Base-by-base conservation (phyloP, 2,329 filamentous ascomycete species). In the Knoxdaviesia proteae region DNA sequence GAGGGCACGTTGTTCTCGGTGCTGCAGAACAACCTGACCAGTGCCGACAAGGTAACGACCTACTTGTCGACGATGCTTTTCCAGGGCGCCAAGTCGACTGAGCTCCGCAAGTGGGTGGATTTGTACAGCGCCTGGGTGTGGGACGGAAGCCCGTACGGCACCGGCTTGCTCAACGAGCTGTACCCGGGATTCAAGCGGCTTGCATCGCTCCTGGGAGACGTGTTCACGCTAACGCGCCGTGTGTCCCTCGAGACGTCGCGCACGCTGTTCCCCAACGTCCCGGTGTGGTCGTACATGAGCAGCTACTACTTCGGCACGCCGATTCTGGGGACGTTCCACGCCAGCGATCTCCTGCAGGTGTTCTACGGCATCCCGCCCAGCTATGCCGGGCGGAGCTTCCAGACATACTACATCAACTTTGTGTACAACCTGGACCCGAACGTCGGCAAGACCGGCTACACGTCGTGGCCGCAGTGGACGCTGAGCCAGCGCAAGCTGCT, bases 151-250 rank as follows among this genome's bases (percentile, higher is more conserved):
- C 77, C 77, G 0, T 78, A 74, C 60, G 60, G 68, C 39, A 79
- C 75, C 0, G 60, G 65, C 3, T 40, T 61, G 1, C 45, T 69
- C 8, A 74, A 79, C 55, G 70, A 77, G 51, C 65, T 68, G 52
- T 79, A 77, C 49, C 71, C 74, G 0, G 68, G 78, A 50, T 80
- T 68, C 60, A 81, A 80, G 53, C 68, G 72, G 7, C 53, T 77
- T 0, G 67, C 73, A 1, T 74, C 76, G 31, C 64, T 80, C 5
- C 56, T 78, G 0, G 76, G 76, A n/a, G 76, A 80, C 49, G 66
- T 65, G 0, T 80, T 80, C 56, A 56, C 50, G 2, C 51, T 57
- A 4, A 61, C 40, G 42, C 56, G 35, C 6, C 49, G 44, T 2
- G 46, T 61, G 1, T 69, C 75, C 49, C 61, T 80, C 30, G 53